Evolutionary conservation across 768 basidiomycete genomes (phyloP).

Genomic region (Mycena belliarum): DNA sequence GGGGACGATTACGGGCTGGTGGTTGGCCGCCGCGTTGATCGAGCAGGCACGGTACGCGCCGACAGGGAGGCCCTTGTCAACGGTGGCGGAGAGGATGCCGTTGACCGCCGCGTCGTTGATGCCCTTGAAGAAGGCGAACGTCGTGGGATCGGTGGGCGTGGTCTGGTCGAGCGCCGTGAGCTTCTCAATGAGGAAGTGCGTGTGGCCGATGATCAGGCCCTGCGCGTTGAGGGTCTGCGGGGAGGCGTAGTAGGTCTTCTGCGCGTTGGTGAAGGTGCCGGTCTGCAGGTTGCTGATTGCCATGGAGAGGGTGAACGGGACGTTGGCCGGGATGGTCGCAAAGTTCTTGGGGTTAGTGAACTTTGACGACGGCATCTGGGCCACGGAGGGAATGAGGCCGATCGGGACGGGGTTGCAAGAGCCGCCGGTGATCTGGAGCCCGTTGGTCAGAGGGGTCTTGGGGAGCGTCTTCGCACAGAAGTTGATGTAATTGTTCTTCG

Average conservation of each 20-base stretch:
- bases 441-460: constrained; percentile 53
- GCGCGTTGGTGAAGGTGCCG: constrained; percentile 47
- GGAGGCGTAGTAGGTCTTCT: constrained; percentile 48
- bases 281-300: background rate
- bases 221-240: constrained; percentile 49
- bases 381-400: constrained; percentile 51
- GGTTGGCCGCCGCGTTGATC: constrained; percentile 53
- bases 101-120: constrained; percentile 47
- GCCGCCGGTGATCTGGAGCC: constrained; percentile 47
- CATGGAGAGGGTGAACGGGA: constrained; percentile 1
- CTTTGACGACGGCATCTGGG: constrained; percentile 51
- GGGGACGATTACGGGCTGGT: constrained; percentile 48
- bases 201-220: constrained; percentile 52
- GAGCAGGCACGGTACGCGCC: constrained; percentile 58
- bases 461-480: constrained; percentile 16
- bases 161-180: background rate
- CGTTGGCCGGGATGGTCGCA: background rate
- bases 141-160: constrained; percentile 22
- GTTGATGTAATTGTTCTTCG: constrained; percentile 11
- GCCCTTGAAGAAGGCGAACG: constrained; percentile 71
- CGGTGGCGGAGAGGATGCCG: constrained; percentile 29
- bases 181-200: constrained; percentile 45
- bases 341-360: constrained; percentile 27
- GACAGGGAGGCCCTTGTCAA: constrained; percentile 51
- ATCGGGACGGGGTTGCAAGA: constrained; percentile 63